These are phyloP conservation scores for Eucalyptus coolabah DNA, from an alignment of 345 rosid species.

Conservation along the genomic window DNA sequence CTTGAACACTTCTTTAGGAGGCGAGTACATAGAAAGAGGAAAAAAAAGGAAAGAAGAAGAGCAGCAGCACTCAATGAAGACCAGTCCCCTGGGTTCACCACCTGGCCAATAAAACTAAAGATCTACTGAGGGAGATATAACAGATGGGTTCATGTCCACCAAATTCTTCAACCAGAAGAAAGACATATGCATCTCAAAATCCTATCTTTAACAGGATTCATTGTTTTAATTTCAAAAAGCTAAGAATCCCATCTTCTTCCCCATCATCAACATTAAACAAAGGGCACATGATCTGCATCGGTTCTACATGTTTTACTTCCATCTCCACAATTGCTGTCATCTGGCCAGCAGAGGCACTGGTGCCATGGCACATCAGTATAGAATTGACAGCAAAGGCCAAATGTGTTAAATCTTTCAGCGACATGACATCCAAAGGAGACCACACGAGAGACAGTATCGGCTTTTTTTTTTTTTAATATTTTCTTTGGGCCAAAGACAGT, in stretches of 20 bases:
- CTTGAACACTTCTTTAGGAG: neutral
- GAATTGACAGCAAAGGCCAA: neutral
- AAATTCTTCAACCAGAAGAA: neutral
- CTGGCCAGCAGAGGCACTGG: neutral
- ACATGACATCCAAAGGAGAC: neutral
- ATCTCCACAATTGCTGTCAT: neutral
- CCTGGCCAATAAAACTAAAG: neutral
- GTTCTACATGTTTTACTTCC: neutral
- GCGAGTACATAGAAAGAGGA: neutral
- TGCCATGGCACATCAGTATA: neutral
- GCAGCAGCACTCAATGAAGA: neutral
- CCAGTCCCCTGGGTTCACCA: neutral
- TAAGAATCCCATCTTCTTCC: neutral
- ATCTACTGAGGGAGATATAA: neutral
- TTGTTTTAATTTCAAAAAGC: neutral
- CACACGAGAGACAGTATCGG: neutral
- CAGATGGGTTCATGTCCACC: neutral
- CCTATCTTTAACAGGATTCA: neutral
- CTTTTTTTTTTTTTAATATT: neutral
- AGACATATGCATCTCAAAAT: neutral
- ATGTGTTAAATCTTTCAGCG: neutral
- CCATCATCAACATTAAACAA: neutral
- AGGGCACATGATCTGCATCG: neutral
- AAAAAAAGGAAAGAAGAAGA: neutral
- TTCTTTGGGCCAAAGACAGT: neutral